Conservation (phyloP, 352 stramenopile genomes). For the Phytophthora chlamydospora region DNA sequence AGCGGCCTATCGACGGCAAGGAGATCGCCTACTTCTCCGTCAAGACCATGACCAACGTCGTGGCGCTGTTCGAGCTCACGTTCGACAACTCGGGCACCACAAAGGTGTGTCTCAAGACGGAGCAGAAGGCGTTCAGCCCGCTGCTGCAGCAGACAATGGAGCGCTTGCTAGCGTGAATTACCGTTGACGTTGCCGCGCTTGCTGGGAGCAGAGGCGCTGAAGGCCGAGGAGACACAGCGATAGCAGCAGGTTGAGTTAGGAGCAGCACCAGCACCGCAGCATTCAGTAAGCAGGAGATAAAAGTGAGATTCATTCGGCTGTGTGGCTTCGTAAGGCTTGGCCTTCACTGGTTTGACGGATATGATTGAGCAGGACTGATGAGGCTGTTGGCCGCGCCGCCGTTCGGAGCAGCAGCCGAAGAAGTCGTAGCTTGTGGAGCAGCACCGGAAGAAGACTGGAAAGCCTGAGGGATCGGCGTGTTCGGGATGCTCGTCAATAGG, state of each 20-base stretch:
- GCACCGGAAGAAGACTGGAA: constrained; percentile 6
- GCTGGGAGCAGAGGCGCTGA: background rate
- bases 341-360: constrained; percentile 7
- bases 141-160: constrained; percentile 92
- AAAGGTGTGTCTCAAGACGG: constrained; percentile 96
- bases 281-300: constrained; percentile 20
- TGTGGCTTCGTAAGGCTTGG: constrained; percentile 1
- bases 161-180: constrained; percentile 52
- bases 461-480: constrained; percentile 8
- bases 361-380: constrained; percentile 11
- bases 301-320: constrained; percentile 31
- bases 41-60: constrained; percentile 92
- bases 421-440: background rate
- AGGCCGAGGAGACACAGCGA: constrained; percentile 12
- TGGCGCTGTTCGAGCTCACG: constrained; percentile 95
- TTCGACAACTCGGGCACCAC: constrained; percentile 92
- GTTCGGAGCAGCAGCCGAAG: constrained; percentile 1
- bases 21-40: constrained; percentile 97
- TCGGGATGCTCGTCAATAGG: constrained; percentile 11
- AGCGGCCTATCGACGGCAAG: constrained; percentile 93
- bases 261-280: constrained; percentile 1
- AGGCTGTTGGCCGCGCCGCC: constrained; percentile 18
- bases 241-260: constrained; percentile 25
- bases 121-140: constrained; percentile 90
- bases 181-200: constrained; percentile 1